phyloP scores from a whole-genome alignment of 2,329 filamentous ascomycete genomes.

The Aspergillus quadrilineatus region DNA sequence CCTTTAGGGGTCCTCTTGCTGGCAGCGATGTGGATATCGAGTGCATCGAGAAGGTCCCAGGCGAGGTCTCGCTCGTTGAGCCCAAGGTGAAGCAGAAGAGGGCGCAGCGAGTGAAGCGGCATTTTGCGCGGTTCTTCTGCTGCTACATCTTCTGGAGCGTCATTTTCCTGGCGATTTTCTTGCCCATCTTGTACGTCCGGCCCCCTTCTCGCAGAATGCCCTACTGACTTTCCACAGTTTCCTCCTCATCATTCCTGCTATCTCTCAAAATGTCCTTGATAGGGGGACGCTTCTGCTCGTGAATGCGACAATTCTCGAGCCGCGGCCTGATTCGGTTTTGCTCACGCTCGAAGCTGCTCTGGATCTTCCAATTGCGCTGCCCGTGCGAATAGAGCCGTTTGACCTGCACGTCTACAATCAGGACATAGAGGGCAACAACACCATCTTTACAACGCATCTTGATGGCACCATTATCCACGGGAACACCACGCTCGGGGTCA shows the following conservation, averaged over 20 bases:
- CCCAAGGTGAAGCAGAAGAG: conserved; percentile 20
- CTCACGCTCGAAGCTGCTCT: conserved; percentile 38
- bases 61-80: conserved; percentile 29
- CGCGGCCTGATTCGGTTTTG: conserved; percentile 32
- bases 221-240: conserved; percentile 32
- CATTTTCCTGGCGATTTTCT: conserved; percentile 40
- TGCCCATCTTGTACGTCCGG: conserved; percentile 40
- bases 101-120: conserved; percentile 30
- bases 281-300: conserved; percentile 38
- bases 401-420: conserved; percentile 35
- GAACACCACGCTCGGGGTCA: conserved; percentile 34
- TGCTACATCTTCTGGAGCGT: conserved; percentile 36
- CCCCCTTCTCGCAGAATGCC: not conserved
- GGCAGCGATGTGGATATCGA: conserved; percentile 24
- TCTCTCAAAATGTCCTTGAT: conserved; percentile 42
- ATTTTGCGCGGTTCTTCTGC: conserved; percentile 42
- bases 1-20: conserved; percentile 31
- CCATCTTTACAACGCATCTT: conserved; percentile 29
- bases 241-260: conserved; percentile 40
- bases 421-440: conserved; percentile 27
- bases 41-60: conserved; percentile 26
- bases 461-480: conserved; percentile 32
- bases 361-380: conserved; percentile 36
- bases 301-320: conserved; percentile 35
- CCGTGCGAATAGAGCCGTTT: conserved; percentile 38